Conservation (phyloP, 306 rosid genomes). For the Ormosia emarginata region DNA sequence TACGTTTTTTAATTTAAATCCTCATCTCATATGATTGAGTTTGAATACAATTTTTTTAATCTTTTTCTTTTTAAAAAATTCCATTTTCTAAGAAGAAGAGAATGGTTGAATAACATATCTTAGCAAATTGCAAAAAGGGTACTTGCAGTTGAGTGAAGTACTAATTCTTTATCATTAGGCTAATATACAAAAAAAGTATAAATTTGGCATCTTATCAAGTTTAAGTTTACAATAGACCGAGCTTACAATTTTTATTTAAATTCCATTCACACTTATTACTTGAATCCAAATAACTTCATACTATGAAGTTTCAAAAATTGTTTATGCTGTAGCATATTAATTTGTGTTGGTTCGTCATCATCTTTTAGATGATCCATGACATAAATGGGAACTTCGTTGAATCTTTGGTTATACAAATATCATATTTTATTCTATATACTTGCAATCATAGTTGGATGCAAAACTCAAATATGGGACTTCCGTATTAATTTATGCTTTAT, state of each 20-base stretch:
- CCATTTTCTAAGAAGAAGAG: background rate
- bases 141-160: background rate
- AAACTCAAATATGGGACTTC: slow-evolving; percentile 10
- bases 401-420: background rate
- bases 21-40: background rate
- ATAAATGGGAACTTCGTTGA: background rate
- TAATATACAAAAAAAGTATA: background rate
- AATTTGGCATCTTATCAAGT: background rate
- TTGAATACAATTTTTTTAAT: background rate
- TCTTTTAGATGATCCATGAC: background rate
- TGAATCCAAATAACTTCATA: background rate
- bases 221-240: background rate
- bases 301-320: background rate
- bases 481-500: background rate
- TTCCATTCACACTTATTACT: background rate
- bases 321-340: background rate
- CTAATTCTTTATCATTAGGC: background rate
- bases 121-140: background rate
- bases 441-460: slow-evolving; percentile 13
- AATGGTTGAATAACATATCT: background rate
- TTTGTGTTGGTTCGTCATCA: background rate
- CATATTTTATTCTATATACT: background rate
- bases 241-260: background rate
- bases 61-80: background rate
- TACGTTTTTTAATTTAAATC: background rate